Percentiles rank a stretch among this genome's conserved stretches.
These are phyloP conservation scores for Cyclotella baltica DNA, from an alignment of 108 stramenopile genomes.

Conservation along the genomic window DNA sequence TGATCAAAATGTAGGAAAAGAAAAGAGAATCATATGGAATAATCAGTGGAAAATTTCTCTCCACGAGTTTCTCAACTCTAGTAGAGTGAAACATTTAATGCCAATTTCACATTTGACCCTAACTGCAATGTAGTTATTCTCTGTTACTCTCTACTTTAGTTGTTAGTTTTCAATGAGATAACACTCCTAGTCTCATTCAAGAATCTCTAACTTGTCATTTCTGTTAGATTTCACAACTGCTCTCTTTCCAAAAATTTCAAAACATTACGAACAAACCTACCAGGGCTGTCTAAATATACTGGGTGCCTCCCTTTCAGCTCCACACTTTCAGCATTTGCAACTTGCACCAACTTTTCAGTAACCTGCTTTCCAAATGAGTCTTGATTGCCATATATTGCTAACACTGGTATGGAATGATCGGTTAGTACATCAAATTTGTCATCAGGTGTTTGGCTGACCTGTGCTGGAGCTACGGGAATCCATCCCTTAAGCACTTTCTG, in stretches of 20 bases:
- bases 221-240: neutral
- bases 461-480: conserved; percentile 76
- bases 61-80: too few relatives aligned
- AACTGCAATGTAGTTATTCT: too few relatives aligned
- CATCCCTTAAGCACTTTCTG: conserved; percentile 50
- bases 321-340: conserved; percentile 48
- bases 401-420: conserved; percentile 32
- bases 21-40: too few relatives aligned
- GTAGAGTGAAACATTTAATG: too few relatives aligned
- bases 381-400: conserved; percentile 74
- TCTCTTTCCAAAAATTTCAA: conserved; percentile 50
- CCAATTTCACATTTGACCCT: too few relatives aligned
- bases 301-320: conserved; percentile 82
- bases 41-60: too few relatives aligned
- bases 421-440: conserved; percentile 6
- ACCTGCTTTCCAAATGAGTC: conserved; percentile 59
- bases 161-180: too few relatives aligned
- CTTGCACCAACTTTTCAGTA: conserved; percentile 51
- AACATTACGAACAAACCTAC: conserved; percentile 61
- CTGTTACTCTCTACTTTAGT: too few relatives aligned
- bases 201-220: too few relatives aligned
- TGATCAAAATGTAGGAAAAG: too few relatives aligned
- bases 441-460: conserved; percentile 45
- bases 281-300: conserved; percentile 76
- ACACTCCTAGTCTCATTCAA: too few relatives aligned